These are phyloP conservation scores for Hypholoma sublateritium DNA, from an alignment of 768 basidiomycete species.

Conservation along the genomic window DNA sequence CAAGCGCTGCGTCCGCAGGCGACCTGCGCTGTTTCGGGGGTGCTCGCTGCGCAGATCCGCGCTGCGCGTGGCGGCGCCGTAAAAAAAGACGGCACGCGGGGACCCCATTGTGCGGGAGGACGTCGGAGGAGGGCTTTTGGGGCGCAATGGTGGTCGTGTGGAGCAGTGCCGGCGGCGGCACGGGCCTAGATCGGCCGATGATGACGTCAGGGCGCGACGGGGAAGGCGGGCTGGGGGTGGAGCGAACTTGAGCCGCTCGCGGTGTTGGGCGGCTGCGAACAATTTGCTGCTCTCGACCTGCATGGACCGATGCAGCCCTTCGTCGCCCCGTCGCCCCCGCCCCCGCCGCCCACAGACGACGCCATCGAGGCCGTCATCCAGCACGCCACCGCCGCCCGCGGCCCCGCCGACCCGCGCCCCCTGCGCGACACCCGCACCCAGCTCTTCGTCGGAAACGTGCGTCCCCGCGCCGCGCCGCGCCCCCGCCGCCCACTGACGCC, in stretches of 20 bases:
- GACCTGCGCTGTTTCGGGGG: too few species aligned
- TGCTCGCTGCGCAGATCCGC: too few species aligned
- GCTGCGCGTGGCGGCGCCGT: too few species aligned
- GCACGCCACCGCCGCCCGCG: slow-evolving; percentile 77
- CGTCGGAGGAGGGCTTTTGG: not conserved
- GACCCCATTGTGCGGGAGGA: too few species aligned
- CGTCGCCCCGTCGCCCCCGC: slow-evolving; percentile 7
- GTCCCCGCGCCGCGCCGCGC: slow-evolving; percentile 22
- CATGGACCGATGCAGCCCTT: not conserved
- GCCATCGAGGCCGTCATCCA: slow-evolving; percentile 93
- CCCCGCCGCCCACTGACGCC: slow-evolving; percentile 9
- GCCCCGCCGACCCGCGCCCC: slow-evolving; percentile 50
- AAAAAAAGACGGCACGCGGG: too few species aligned
- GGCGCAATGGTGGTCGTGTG: not conserved
- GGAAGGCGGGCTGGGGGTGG: not conserved
- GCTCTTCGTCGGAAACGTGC: slow-evolving; percentile 93
- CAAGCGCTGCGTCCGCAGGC: too few species aligned
- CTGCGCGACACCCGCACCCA: slow-evolving; percentile 89
- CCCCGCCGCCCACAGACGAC: slow-evolving; percentile 57
- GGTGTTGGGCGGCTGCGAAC: not conserved
- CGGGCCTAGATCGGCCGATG: not conserved
- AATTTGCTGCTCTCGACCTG: not conserved
- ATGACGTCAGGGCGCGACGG: slow-evolving; percentile 1
- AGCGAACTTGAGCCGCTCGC: not conserved
- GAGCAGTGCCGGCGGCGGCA: slow-evolving; percentile 1